Evolutionary conservation across 2,329 filamentous ascomycete genomes (phyloP).

Genomic region (Cladophialophora bantiana): DNA sequence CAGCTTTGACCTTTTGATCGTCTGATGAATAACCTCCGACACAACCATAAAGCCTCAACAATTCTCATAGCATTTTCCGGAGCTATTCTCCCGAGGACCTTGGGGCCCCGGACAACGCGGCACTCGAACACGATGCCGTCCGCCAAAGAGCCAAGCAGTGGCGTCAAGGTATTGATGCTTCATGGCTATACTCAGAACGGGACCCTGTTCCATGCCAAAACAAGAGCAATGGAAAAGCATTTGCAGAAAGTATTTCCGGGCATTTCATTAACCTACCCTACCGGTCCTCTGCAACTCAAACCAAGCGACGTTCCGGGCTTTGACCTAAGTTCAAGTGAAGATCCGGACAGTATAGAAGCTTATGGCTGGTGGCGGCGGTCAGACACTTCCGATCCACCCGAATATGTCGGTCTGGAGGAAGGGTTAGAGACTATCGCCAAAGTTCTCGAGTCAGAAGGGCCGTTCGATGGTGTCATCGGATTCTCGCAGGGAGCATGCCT

Average conservation of each 20-base stretch:
- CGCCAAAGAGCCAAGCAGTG: slow-evolving; percentile 18
- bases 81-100: neutral
- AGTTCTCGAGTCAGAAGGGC: slow-evolving; percentile 67
- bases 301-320: slow-evolving; percentile 75
- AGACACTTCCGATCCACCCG: slow-evolving; percentile 65
- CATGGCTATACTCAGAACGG: slow-evolving; percentile 94
- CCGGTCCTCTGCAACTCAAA: slow-evolving; percentile 68
- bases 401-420: slow-evolving; percentile 73
- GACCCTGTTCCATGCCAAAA: slow-evolving; percentile 83
- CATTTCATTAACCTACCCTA: slow-evolving; percentile 71
- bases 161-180: slow-evolving; percentile 75
- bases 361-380: slow-evolving; percentile 82
- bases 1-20: neutral
- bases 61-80: neutral
- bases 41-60: neutral
- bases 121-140: slow-evolving; percentile 31
- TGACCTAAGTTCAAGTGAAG: slow-evolving; percentile 53
- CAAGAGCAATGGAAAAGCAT: slow-evolving; percentile 82
- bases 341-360: slow-evolving; percentile 65
- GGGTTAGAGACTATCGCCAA: slow-evolving; percentile 70
- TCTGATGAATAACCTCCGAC: slow-evolving; percentile 24
- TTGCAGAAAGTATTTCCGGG: slow-evolving; percentile 75
- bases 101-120: slow-evolving; percentile 8
- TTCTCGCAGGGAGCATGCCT: slow-evolving; percentile 82
- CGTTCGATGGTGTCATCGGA: slow-evolving; percentile 79